phyloP scores from a whole-genome alignment of 371 early-diverging fungal species.

The Actinomortierella wolfii region DNA sequence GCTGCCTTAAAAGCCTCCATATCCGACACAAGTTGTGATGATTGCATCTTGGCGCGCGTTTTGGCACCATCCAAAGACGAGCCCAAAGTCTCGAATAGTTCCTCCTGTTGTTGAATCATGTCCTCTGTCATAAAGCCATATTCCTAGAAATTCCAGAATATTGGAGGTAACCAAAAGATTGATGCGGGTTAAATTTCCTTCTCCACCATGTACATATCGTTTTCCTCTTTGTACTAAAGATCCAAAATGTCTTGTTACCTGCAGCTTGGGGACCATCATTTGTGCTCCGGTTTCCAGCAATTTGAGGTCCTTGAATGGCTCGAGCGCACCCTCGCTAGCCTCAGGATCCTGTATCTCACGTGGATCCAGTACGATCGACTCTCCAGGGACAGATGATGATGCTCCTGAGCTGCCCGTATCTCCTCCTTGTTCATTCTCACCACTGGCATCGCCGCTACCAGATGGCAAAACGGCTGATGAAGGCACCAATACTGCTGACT shows the following conservation, averaged over 20 bases:
- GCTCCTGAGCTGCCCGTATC: slow-evolving; percentile 7
- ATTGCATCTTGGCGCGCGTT: slow-evolving; percentile 79
- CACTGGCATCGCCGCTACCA: slow-evolving; percentile 41
- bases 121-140: slow-evolving; percentile 90
- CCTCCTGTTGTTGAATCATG: slow-evolving; percentile 82
- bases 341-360: slow-evolving; percentile 40
- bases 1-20: slow-evolving; percentile 58
- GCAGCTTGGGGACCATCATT: slow-evolving; percentile 74
- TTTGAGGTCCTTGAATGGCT: slow-evolving; percentile 46
- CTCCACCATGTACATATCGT: not conserved
- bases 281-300: slow-evolving; percentile 61
- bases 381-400: slow-evolving; percentile 8
- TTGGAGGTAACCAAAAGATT: too few relatives aligned
- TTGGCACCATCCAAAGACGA: slow-evolving; percentile 73
- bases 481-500: slow-evolving; percentile 33
- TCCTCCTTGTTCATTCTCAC: slow-evolving; percentile 12
- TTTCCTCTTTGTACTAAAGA: not conserved
- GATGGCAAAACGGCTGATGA: slow-evolving; percentile 15
- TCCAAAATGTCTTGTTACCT: too few relatives aligned
- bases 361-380: slow-evolving; percentile 18
- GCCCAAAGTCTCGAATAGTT: slow-evolving; percentile 77
- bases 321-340: slow-evolving; percentile 44
- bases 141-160: slow-evolving; percentile 49
- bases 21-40: slow-evolving; percentile 80
- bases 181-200: too few relatives aligned